A percentile compares a stretch with the other conserved stretches of the same genome.
Evolutionary conservation across 2,329 filamentous ascomycete genomes (phyloP).

Genomic region (Rhynchosporium agropyri): DNA sequence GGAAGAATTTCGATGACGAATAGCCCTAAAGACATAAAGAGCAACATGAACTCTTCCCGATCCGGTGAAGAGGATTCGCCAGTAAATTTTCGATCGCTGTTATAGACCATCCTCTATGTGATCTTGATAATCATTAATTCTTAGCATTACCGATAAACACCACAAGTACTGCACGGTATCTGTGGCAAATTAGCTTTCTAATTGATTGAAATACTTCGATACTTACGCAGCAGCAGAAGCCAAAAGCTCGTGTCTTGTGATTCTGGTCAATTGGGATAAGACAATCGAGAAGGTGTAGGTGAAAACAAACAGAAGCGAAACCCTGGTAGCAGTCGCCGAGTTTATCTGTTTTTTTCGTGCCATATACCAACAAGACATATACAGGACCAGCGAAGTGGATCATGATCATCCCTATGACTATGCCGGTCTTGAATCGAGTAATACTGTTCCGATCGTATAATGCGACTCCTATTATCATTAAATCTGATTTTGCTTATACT

Average conservation of each 20-base stretch:
- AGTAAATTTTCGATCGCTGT: background rate
- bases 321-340: background rate
- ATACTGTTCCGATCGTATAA: background rate
- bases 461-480: background rate
- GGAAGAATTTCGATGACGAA: too few relatives aligned
- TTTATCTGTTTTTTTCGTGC: background rate
- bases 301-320: background rate
- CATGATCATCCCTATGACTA: background rate
- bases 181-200: background rate
- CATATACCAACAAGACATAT: background rate
- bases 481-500: background rate
- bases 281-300: background rate
- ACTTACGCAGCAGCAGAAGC: constrained; percentile 6
- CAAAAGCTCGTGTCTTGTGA: background rate
- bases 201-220: background rate
- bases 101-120: background rate
- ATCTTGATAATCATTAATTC: background rate
- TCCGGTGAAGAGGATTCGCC: background rate
- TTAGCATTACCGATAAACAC: constrained; percentile 4
- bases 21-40: too few relatives aligned
- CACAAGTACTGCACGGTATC: background rate
- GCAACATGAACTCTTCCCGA: too few relatives aligned
- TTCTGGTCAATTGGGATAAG: background rate
- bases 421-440: background rate
- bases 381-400: background rate